Conservation (phyloP, 2,329 filamentous ascomycete genomes). For the Pezicula rhizophila region DNA sequence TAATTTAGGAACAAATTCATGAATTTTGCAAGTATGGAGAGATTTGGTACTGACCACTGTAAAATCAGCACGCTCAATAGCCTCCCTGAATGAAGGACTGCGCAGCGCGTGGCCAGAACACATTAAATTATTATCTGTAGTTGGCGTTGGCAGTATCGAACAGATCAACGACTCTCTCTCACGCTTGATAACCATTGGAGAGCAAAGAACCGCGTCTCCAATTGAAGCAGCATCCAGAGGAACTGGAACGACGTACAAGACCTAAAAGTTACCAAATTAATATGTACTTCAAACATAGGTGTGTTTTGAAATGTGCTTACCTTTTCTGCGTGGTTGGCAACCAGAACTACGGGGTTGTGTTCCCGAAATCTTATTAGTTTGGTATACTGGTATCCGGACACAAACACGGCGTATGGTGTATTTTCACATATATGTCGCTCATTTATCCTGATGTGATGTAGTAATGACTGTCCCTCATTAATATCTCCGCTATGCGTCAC, state of each 20-base stretch:
- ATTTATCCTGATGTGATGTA: constrained; percentile 16
- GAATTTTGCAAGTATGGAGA: too few species aligned
- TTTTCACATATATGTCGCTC: constrained; percentile 8
- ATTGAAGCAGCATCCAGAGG: constrained; percentile 23
- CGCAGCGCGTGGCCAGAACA: constrained; percentile 7
- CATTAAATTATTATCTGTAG: constrained; percentile 15
- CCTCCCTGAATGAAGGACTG: constrained; percentile 9
- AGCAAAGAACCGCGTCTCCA: constrained; percentile 21
- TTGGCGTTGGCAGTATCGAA: constrained; percentile 20
- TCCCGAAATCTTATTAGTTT: constrained; percentile 13
- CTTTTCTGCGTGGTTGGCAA: constrained; percentile 17
- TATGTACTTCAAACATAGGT: too few species aligned
- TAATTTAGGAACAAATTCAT: too few species aligned
- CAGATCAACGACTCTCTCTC: constrained; percentile 17
- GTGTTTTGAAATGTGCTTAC: background rate
- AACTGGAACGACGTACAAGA: constrained; percentile 22
- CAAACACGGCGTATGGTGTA: constrained; percentile 16
- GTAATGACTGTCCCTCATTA: constrained; percentile 10
- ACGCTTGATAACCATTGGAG: constrained; percentile 19
- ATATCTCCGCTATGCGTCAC: constrained; percentile 20
- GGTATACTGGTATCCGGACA: constrained; percentile 18
- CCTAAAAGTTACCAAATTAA: constrained; percentile 5
- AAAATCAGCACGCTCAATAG: constrained; percentile 9
- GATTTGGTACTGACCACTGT: background rate
- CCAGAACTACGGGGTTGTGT: constrained; percentile 13